Evolutionary conservation across 305 asterid genomes (phyloP).

Genomic region (Plantago rigida): DNA sequence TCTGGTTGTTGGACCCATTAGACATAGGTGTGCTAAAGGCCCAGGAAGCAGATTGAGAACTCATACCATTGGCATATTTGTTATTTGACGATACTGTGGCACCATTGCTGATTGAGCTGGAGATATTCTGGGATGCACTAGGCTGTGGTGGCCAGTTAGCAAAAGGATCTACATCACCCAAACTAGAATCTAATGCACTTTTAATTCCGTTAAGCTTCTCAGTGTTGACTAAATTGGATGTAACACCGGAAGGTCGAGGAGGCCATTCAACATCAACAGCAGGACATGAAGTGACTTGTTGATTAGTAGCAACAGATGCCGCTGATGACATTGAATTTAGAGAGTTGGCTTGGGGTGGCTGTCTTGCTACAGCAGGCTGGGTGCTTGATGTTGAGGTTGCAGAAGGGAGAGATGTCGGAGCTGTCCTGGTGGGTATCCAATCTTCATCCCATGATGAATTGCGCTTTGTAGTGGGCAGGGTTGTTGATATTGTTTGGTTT

Average conservation of each 20-base stretch:
- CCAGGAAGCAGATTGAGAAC: slow-evolving; percentile 51
- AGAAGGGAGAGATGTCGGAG: slow-evolving; percentile 39
- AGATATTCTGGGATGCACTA: slow-evolving; percentile 39
- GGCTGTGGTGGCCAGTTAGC: slow-evolving; percentile 89
- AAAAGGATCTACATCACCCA: slow-evolving; percentile 79
- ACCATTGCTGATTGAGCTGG: slow-evolving; percentile 47
- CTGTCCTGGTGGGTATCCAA: slow-evolving; percentile 63
- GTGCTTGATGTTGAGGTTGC: slow-evolving; percentile 35
- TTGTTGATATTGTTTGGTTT: slow-evolving; percentile 36
- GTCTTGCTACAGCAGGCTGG: slow-evolving; percentile 40
- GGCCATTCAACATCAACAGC: slow-evolving; percentile 98
- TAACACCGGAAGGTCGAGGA: slow-evolving; percentile 43
- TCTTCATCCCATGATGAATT: slow-evolving; percentile 90
- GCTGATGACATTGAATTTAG: slow-evolving; percentile 29
- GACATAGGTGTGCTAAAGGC: slow-evolving; percentile 37
- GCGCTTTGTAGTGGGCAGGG: slow-evolving; percentile 42
- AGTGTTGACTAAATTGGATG: slow-evolving; percentile 34
- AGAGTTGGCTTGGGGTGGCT: slow-evolving; percentile 37
- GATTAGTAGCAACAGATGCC: slow-evolving; percentile 41
- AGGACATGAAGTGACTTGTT: slow-evolving; percentile 60
- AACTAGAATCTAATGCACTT: slow-evolving; percentile 35
- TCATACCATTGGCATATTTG: slow-evolving; percentile 43
- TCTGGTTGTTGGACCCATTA: slow-evolving; percentile 36
- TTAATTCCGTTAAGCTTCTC: slow-evolving; percentile 40
- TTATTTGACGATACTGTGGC: slow-evolving; percentile 29